phyloP scores from a whole-genome alignment of 192 early-diverging fungal genomes.

The Dimargaris cristalligena region DNA sequence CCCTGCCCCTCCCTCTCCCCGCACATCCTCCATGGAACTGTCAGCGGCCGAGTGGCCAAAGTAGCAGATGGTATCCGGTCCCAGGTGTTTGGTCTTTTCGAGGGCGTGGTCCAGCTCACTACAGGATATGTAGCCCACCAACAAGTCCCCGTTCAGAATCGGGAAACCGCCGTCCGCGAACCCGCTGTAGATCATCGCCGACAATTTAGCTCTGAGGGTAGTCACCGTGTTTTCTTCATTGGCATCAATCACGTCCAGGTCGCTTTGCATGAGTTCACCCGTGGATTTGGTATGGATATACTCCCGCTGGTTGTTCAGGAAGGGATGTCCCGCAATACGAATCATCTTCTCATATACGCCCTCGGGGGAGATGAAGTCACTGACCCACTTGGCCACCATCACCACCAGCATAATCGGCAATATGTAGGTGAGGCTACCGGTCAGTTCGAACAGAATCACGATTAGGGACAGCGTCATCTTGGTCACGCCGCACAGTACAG shows the following conservation, averaged over 20 bases:
- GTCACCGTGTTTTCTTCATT: conserved; percentile 38
- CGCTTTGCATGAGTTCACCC: conserved; percentile 42
- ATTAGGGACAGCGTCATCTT: conserved; percentile 41
- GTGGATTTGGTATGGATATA: conserved; percentile 44
- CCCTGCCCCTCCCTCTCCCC: no score
- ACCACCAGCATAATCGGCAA: conserved; percentile 40
- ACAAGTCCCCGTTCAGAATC: conserved; percentile 32
- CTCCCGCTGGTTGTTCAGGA: conserved; percentile 56
- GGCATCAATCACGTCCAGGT: conserved; percentile 47
- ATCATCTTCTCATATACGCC: conserved; percentile 65
- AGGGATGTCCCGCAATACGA: conserved; percentile 51
- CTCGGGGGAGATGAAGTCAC: conserved; percentile 44
- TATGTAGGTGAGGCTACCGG: conserved; percentile 55
- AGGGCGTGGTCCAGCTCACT: conserved; percentile 62
- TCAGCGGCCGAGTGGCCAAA: conserved; percentile 28
- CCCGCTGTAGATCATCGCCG: conserved; percentile 32
- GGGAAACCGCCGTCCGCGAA: conserved; percentile 66
- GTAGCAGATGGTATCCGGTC: conserved; percentile 27
- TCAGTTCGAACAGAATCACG: conserved; percentile 68
- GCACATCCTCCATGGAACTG: no score
- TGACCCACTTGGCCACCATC: conserved; percentile 52
- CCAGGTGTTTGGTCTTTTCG: conserved; percentile 21
- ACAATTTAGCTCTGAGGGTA: conserved; percentile 34
- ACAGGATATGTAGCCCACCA: conserved; percentile 70
- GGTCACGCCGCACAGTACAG: conserved; percentile 35